These are phyloP conservation scores for Claviceps quebecensis DNA, from an alignment of 2,329 filamentous ascomycete species.

Conservation along the genomic window DNA sequence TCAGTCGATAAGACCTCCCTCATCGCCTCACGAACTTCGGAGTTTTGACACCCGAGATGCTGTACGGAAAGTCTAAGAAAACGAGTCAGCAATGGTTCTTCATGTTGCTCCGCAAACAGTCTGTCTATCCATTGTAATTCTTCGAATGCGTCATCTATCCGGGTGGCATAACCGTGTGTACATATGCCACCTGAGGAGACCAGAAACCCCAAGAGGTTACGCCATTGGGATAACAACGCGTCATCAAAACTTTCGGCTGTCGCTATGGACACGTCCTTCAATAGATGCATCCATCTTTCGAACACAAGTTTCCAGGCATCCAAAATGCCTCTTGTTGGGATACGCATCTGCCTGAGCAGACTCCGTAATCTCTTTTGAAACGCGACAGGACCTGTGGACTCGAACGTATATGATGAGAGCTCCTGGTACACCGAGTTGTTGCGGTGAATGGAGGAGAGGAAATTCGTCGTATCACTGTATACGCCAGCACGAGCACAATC, in stretches of 20 bases:
- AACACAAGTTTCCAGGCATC: constrained; percentile 54
- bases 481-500: constrained; percentile 41
- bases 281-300: constrained; percentile 49
- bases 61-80: constrained; percentile 52
- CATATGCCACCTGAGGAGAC: constrained; percentile 54
- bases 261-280: constrained; percentile 46
- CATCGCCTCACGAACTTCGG: constrained; percentile 52
- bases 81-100: constrained; percentile 44
- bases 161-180: constrained; percentile 42
- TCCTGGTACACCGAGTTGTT: constrained; percentile 49
- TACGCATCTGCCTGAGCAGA: constrained; percentile 44
- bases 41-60: constrained; percentile 48
- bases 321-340: constrained; percentile 51
- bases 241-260: constrained; percentile 39
- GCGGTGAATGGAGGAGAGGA: constrained; percentile 37
- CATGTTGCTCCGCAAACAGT: constrained; percentile 41
- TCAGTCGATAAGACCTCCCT: constrained; percentile 53
- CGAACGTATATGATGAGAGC: constrained; percentile 48
- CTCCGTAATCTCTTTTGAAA: constrained; percentile 53
- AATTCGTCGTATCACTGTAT: constrained; percentile 34
- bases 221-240: constrained; percentile 46
- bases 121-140: constrained; percentile 52
- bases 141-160: constrained; percentile 42
- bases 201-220: constrained; percentile 55
- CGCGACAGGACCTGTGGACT: constrained; percentile 54